These are phyloP conservation scores for Musa acuminata DNA, from an alignment of 176 grass and related monocot species.

Conservation along the genomic window DNA sequence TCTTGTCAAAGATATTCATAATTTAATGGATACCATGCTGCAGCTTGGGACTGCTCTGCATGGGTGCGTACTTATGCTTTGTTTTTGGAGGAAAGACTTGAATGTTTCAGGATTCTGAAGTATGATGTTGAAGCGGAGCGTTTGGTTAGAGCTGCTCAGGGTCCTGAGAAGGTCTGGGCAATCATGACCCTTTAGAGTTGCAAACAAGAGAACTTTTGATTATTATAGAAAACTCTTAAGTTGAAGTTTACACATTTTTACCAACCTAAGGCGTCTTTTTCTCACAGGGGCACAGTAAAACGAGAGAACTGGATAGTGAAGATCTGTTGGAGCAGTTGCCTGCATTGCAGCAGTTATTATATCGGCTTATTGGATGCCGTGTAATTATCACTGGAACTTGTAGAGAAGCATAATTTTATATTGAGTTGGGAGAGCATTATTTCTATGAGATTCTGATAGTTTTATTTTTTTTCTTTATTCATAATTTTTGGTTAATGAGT, in stretches of 20 bases:
- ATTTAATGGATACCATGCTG: background rate
- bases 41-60: slow-evolving; percentile 93
- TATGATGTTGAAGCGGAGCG: slow-evolving; percentile 89
- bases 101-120: slow-evolving; percentile 88
- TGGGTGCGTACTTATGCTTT: slow-evolving; percentile 83
- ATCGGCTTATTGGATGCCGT: slow-evolving; percentile 82
- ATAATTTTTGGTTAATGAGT: slow-evolving; percentile 7
- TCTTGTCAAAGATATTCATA: background rate
- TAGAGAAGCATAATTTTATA: background rate
- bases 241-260: background rate
- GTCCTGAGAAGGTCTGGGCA: slow-evolving; percentile 62
- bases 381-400: slow-evolving; percentile 33
- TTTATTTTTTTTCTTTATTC: slow-evolving; percentile 3
- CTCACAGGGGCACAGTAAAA: slow-evolving; percentile 69
- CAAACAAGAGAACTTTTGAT: background rate
- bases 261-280: background rate
- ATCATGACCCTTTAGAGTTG: background rate
- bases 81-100: slow-evolving; percentile 88
- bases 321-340: slow-evolving; percentile 85
- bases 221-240: background rate
- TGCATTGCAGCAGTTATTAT: slow-evolving; percentile 79
- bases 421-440: background rate
- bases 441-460: background rate
- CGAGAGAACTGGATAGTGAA: slow-evolving; percentile 66
- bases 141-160: slow-evolving; percentile 63